A percentile compares a stretch with the other conserved stretches of the same genome.
Conservation (phyloP, 148 eudicot species). For the Cornus suecica region DNA sequence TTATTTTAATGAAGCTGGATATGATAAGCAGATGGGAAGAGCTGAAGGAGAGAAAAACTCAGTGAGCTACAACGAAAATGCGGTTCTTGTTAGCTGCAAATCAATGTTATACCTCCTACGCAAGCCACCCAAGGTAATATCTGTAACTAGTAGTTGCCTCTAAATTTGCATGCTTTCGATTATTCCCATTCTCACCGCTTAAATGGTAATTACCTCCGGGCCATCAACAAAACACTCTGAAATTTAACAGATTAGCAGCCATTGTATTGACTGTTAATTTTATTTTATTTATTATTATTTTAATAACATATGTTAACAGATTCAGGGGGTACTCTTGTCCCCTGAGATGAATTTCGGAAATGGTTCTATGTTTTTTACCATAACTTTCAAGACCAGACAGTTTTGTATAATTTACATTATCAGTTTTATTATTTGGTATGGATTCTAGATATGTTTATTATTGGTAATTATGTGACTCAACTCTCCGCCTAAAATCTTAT, state of each 20-base stretch:
- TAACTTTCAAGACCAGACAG: background rate
- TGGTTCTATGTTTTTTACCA: background rate
- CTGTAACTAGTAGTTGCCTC: background rate
- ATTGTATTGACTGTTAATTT: background rate
- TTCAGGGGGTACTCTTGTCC: background rate
- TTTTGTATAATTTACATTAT: background rate
- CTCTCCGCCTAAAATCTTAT: background rate
- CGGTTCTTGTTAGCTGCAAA: conserved; percentile 79
- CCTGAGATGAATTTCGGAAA: background rate
- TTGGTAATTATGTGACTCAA: background rate
- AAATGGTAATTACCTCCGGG: background rate
- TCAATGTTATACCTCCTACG: conserved; percentile 72
- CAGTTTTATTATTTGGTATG: background rate
- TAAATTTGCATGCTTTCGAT: background rate
- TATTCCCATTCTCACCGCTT: background rate
- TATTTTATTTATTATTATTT: no score
- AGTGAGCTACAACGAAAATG: conserved; percentile 85
- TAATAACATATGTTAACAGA: background rate
- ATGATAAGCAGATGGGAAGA: conserved; percentile 79
- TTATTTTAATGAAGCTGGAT: conserved; percentile 92
- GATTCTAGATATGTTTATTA: background rate
- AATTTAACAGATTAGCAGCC: background rate
- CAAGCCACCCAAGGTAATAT: conserved; percentile 74
- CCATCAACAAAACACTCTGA: background rate
- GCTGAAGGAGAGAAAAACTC: conserved; percentile 94